Evolutionary conservation across 768 basidiomycete species (phyloP).

Genomic region (Podaxis sp.): DNA sequence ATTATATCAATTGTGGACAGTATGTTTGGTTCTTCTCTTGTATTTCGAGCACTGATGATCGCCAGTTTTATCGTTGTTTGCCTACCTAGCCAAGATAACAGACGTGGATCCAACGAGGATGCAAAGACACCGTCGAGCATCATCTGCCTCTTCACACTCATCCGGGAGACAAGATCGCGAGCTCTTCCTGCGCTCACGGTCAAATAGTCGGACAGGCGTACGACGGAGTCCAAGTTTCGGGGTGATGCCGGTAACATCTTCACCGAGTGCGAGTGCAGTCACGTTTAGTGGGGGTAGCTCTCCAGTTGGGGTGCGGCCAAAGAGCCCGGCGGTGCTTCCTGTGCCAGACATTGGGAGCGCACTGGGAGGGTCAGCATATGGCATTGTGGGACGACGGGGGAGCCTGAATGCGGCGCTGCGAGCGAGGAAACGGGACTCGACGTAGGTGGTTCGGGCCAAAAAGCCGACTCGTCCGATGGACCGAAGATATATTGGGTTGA

Average conservation of each 20-base stretch:
- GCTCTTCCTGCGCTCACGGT: slow-evolving; percentile 37
- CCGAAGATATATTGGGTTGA: not conserved
- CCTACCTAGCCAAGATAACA: slow-evolving; percentile 68
- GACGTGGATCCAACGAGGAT: slow-evolving; percentile 77
- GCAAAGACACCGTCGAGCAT: slow-evolving; percentile 78
- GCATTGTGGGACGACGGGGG: slow-evolving; percentile 15
- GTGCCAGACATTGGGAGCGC: slow-evolving; percentile 29
- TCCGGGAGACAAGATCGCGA: slow-evolving; percentile 42
- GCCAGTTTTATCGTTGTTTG: slow-evolving; percentile 79
- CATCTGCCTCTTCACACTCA: slow-evolving; percentile 64
- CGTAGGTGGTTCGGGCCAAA: not conserved
- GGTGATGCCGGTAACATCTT: slow-evolving; percentile 23
- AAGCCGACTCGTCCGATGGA: not conserved
- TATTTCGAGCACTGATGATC: not conserved
- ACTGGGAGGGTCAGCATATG: slow-evolving; percentile 17
- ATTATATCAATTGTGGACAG: slow-evolving; percentile 85
- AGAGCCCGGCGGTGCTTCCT: slow-evolving; percentile 21
- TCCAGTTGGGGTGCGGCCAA: not conserved
- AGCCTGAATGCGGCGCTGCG: slow-evolving; percentile 17
- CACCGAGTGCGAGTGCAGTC: slow-evolving; percentile 16
- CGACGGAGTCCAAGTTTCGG: slow-evolving; percentile 32
- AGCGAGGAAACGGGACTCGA: slow-evolving; percentile 6
- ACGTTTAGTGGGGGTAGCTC: slow-evolving; percentile 8
- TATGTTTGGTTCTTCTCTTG: slow-evolving; percentile 33
- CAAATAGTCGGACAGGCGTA: slow-evolving; percentile 39